Evolutionary conservation across 2,329 filamentous ascomycete species (phyloP).

Genomic region (Leptographium flavum): DNA sequence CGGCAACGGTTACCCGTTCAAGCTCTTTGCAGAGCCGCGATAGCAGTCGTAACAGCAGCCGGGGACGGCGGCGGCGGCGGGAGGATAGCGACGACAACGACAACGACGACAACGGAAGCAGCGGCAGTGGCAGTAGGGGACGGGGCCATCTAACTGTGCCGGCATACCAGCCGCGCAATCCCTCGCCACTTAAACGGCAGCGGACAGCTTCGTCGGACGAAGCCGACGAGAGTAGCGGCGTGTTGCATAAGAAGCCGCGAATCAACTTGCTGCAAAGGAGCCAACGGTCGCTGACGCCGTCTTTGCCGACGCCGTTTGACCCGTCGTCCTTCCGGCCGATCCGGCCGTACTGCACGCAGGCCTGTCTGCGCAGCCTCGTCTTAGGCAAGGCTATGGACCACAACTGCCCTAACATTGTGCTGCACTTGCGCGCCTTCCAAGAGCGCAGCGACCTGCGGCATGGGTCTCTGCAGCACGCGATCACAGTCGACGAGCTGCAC

Average conservation of each 20-base stretch:
- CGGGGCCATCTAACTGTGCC: not conserved
- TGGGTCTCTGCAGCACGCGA: not conserved
- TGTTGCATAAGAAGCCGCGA: not conserved
- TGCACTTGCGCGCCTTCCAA: not conserved
- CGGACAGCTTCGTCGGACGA: not conserved
- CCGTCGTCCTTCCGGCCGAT: constrained; percentile 6
- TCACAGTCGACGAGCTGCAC: constrained; percentile 2
- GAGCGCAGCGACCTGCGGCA: not conserved
- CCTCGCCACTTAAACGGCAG: constrained; percentile 3
- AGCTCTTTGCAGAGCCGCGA: not conserved
- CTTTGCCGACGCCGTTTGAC: not conserved
- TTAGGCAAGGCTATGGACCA: not conserved
- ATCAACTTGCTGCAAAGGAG: not conserved
- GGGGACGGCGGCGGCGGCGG: not conserved
- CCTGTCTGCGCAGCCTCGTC: not conserved
- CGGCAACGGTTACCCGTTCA: not conserved
- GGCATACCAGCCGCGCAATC: not conserved
- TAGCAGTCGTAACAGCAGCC: not conserved
- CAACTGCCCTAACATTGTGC: not conserved
- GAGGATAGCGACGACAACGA: not conserved
- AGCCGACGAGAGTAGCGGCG: not conserved
- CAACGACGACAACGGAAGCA: not conserved
- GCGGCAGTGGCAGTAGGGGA: not conserved
- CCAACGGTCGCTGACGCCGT: not conserved
- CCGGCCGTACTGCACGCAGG: constrained; percentile 3